These are phyloP conservation scores for Blastobotrys robertii DNA, from an alignment of 805 yeast genomes.

Conservation along the genomic window DNA sequence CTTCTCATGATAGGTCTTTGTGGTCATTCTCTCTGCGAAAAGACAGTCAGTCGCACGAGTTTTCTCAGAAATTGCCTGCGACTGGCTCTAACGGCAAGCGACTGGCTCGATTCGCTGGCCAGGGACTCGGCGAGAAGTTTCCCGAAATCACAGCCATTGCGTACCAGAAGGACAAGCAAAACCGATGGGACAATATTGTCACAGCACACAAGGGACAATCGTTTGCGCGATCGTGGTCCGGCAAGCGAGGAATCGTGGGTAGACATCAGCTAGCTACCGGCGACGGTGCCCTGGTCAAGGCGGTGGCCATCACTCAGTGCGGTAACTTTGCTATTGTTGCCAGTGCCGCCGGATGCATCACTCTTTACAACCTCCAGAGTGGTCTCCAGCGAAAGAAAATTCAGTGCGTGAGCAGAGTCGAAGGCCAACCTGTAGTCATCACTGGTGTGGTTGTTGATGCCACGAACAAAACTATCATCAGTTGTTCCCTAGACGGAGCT, in stretches of 20 bases:
- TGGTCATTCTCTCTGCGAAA: slow-evolving; percentile 92
- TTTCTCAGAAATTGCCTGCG: slow-evolving; percentile 53
- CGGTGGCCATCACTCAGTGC: slow-evolving; percentile 78
- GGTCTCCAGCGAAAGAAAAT: slow-evolving; percentile 71
- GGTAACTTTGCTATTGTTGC: slow-evolving; percentile 95
- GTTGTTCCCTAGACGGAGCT: slow-evolving; percentile 80
- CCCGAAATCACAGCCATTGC: slow-evolving; percentile 68
- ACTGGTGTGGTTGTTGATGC: slow-evolving; percentile 87
- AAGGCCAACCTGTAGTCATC: slow-evolving; percentile 55
- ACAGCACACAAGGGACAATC: slow-evolving; percentile 80
- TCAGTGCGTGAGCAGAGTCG: slow-evolving; percentile 21
- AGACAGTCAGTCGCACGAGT: slow-evolving; percentile 91
- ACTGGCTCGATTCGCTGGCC: slow-evolving; percentile 25
- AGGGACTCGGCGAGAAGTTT: slow-evolving; percentile 41
- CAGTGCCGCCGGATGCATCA: slow-evolving; percentile 75
- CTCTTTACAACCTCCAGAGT: slow-evolving; percentile 82
- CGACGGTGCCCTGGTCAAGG: slow-evolving; percentile 68
- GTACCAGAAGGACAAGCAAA: slow-evolving; percentile 63
- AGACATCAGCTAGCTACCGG: slow-evolving; percentile 57
- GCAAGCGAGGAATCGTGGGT: slow-evolving; percentile 70
- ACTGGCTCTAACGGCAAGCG: slow-evolving; percentile 12
- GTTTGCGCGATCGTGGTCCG: slow-evolving; percentile 87
- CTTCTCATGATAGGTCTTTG: slow-evolving; percentile 74
- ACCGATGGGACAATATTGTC: slow-evolving; percentile 88
- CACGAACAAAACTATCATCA: slow-evolving; percentile 79